phyloP scores from a whole-genome alignment of 2,329 filamentous ascomycete genomes.

The Alternaria viburni region DNA sequence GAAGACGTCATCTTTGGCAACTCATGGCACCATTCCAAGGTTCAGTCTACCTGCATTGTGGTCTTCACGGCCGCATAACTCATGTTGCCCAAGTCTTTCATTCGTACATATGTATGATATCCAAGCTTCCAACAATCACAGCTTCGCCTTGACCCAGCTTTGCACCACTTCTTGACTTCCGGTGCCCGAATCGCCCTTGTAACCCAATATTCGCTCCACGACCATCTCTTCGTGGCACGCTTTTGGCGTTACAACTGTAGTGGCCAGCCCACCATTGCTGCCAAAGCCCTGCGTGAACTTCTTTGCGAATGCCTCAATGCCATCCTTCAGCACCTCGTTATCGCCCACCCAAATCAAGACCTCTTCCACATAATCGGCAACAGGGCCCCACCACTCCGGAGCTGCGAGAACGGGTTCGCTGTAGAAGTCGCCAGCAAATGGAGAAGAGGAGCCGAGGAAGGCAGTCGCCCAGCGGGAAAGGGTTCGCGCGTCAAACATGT shows the following conservation, averaged over 20 bases:
- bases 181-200: slow-evolving; percentile 45
- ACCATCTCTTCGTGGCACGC: slow-evolving; percentile 53
- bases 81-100: not conserved
- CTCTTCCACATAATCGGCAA: slow-evolving; percentile 53
- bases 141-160: slow-evolving; percentile 47
- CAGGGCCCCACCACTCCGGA: slow-evolving; percentile 60
- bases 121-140: slow-evolving; percentile 21
- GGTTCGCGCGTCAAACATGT: slow-evolving; percentile 54
- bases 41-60: not conserved
- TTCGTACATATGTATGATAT: not conserved
- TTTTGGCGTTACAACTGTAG: slow-evolving; percentile 45
- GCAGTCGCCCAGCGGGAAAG: slow-evolving; percentile 56
- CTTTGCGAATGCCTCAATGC: slow-evolving; percentile 58
- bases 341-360: slow-evolving; percentile 62
- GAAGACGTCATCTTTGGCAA: not conserved
- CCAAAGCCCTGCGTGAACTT: slow-evolving; percentile 54
- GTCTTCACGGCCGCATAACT: not conserved
- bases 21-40: not conserved
- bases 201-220: slow-evolving; percentile 49
- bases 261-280: slow-evolving; percentile 36
- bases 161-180: slow-evolving; percentile 46
- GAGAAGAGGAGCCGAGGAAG: slow-evolving; percentile 53
- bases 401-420: slow-evolving; percentile 59
- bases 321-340: slow-evolving; percentile 63
- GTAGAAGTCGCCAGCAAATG: slow-evolving; percentile 61